These are phyloP conservation scores for Candida railenensis DNA, from an alignment of 805 yeast species.

Conservation along the genomic window DNA sequence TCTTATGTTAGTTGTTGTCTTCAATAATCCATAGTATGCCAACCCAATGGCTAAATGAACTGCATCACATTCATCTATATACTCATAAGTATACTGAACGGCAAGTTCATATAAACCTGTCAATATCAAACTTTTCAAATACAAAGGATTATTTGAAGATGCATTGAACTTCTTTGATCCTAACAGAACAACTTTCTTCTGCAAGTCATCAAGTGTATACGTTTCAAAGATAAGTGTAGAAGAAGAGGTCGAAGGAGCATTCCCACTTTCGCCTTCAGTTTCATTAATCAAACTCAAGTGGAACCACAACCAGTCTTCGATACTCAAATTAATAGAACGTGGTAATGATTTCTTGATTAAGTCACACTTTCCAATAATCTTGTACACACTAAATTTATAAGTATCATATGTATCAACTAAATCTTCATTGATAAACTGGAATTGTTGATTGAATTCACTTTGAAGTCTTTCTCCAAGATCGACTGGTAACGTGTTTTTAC, in stretches of 20 bases:
- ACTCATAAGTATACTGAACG: constrained; percentile 57
- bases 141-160: constrained; percentile 65
- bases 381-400: constrained; percentile 84
- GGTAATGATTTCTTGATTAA: constrained; percentile 65
- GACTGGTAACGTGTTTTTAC: constrained; percentile 48
- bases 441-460: constrained; percentile 81
- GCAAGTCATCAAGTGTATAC: constrained; percentile 74
- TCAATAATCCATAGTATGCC: constrained; percentile 67
- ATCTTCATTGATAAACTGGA: constrained; percentile 57
- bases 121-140: constrained; percentile 69
- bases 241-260: constrained; percentile 22
- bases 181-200: constrained; percentile 62
- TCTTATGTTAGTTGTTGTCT: constrained; percentile 28
- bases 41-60: constrained; percentile 87
- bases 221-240: constrained; percentile 57
- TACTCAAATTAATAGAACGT: constrained; percentile 64
- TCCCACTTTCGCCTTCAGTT: constrained; percentile 8
- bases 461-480: constrained; percentile 69
- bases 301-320: constrained; percentile 97
- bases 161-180: constrained; percentile 73
- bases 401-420: constrained; percentile 62
- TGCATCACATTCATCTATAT: constrained; percentile 74
- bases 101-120: constrained; percentile 84
- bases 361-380: constrained; percentile 89
- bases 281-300: constrained; percentile 78